These are phyloP conservation scores for Camellia japonica DNA, from an alignment of 148 eudicot species.

Conservation along the genomic window DNA sequence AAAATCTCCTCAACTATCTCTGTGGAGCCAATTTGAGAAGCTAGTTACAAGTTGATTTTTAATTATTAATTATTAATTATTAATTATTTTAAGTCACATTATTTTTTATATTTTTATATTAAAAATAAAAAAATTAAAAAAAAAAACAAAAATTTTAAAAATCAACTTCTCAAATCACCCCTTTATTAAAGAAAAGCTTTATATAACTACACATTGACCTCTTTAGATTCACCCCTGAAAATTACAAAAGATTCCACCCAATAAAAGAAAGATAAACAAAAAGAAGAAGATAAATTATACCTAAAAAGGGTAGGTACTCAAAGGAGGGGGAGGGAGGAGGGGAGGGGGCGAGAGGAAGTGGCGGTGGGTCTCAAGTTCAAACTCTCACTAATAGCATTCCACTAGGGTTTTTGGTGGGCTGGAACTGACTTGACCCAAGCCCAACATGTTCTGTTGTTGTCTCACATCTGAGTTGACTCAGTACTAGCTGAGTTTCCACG, in stretches of 20 bases:
- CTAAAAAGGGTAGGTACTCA: too few species aligned
- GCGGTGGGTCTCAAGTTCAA: constrained; percentile 21
- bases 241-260: constrained; percentile 13
- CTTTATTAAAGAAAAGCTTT: constrained; percentile 6
- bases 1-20: too few species aligned
- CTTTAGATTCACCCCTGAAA: constrained; percentile 16
- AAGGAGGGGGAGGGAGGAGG: background rate
- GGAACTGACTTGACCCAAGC: background rate
- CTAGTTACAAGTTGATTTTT: too few species aligned
- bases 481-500: constrained; percentile 46
- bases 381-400: background rate
- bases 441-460: too few species aligned
- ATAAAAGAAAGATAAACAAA: background rate
- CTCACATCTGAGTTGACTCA: constrained; percentile 11
- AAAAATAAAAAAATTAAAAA: too few species aligned
- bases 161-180: too few species aligned
- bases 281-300: background rate
- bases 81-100: too few species aligned
- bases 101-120: too few species aligned
- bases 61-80: too few species aligned
- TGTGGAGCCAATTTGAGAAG: too few species aligned
- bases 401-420: background rate
- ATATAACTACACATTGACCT: constrained; percentile 20
- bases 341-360: background rate
- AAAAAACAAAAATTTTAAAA: background rate